Conservation (phyloP, 108 stramenopile genomes). For the Conticribra guillardii region DNA sequence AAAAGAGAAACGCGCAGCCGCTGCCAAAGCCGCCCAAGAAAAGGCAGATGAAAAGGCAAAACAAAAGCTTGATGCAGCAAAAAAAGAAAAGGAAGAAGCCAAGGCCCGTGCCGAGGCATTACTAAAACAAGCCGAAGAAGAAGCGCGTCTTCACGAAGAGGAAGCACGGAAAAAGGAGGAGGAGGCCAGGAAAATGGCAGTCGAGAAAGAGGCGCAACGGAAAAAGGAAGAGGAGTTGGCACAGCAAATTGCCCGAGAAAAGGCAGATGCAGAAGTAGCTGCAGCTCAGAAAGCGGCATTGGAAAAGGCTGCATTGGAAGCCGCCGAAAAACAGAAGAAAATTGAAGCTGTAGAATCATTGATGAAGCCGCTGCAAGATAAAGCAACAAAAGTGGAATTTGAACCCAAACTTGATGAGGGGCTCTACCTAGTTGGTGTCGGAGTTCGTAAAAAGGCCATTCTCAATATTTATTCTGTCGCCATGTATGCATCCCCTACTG, state of each 20-base stretch:
- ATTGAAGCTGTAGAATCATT: too few species aligned
- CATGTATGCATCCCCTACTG: constrained; percentile 24
- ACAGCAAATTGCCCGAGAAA: background rate
- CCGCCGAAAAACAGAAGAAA: too few species aligned
- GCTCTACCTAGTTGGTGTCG: too few species aligned
- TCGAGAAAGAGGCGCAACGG: background rate
- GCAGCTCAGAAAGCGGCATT: constrained; percentile 7
- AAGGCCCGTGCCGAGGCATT: too few species aligned
- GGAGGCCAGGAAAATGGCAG: background rate
- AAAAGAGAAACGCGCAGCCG: too few species aligned
- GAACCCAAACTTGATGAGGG: constrained; percentile 20
- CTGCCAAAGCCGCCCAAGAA: too few species aligned
- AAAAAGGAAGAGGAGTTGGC: too few species aligned
- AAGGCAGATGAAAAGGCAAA: too few species aligned
- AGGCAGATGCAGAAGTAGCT: background rate
- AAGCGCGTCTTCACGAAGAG: too few species aligned
- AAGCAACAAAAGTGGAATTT: constrained; percentile 22
- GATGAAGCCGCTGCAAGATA: constrained; percentile 19
- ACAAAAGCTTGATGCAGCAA: too few species aligned
- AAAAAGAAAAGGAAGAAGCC: too few species aligned
- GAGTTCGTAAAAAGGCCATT: constrained; percentile 38
- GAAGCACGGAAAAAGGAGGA: background rate
- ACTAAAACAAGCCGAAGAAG: too few species aligned
- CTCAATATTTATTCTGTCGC: constrained; percentile 38
- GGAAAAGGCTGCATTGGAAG: background rate